Conservation (phyloP, 805 yeast species). For the Ogataea wickerhamii region DNA sequence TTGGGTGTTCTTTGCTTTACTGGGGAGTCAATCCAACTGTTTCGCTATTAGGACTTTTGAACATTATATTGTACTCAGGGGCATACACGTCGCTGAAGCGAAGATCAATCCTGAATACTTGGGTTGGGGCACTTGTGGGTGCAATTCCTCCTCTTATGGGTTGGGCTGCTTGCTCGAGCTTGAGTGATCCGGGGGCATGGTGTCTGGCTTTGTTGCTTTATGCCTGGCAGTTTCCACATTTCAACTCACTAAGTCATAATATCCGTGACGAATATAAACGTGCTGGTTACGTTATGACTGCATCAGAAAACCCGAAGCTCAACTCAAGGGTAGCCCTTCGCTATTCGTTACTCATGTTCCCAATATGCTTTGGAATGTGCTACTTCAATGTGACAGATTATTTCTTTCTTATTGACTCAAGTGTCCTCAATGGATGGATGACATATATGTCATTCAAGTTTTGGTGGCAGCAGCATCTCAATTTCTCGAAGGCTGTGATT, state of each 20-base stretch:
- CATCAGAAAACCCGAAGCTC: constrained; percentile 83
- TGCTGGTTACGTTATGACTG: constrained; percentile 98
- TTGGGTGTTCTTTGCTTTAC: constrained; percentile 67
- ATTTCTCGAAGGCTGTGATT: constrained; percentile 41
- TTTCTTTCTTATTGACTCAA: constrained; percentile 76
- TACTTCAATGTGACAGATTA: constrained; percentile 81
- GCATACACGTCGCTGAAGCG: constrained; percentile 88
- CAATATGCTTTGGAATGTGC: constrained; percentile 78
- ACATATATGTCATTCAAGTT: constrained; percentile 73
- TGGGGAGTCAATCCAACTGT: constrained; percentile 86
- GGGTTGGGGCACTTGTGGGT: constrained; percentile 99
- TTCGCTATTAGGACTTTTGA: constrained; percentile 72
- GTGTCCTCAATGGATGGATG: constrained; percentile 82
- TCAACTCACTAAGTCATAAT: constrained; percentile 85
- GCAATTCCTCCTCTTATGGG: constrained; percentile 99
- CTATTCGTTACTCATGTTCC: constrained; percentile 90
- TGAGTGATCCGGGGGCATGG: constrained; percentile 92
- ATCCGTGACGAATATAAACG: constrained; percentile 81
- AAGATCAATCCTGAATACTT: constrained; percentile 79
- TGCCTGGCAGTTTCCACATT: constrained; percentile 99
- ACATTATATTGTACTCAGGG: constrained; percentile 85
- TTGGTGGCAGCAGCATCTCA: constrained; percentile 76
- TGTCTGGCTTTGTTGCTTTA: constrained; percentile 81
- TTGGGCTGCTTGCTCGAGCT: constrained; percentile 88
- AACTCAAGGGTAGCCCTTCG: constrained; percentile 93